Evolutionary conservation across 129 eudicot genomes (phyloP).

Genomic region (Erigeron canadensis): DNA sequence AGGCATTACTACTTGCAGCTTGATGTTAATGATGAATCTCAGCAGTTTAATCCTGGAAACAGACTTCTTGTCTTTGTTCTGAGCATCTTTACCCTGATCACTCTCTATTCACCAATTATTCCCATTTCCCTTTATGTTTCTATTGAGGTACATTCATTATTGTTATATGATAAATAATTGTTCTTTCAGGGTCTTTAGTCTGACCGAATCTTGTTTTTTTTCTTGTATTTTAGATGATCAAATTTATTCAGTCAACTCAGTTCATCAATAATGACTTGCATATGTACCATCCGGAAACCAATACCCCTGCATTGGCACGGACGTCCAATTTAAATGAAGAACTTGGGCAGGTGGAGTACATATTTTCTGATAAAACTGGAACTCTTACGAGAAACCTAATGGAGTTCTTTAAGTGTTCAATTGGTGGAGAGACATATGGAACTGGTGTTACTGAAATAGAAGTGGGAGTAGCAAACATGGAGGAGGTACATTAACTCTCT

Average conservation of each 20-base stretch:
- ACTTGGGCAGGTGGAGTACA: slow-evolving; percentile 97
- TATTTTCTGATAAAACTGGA: slow-evolving; percentile 97
- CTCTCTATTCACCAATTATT: slow-evolving; percentile 93
- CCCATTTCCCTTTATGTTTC: slow-evolving; percentile 98
- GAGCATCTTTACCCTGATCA: slow-evolving; percentile 87
- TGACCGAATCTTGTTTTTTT: not conserved
- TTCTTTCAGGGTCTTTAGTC: not conserved
- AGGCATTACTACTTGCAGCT: slow-evolving; percentile 70
- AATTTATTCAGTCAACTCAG: slow-evolving; percentile 85
- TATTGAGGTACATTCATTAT: slow-evolving; percentile 62
- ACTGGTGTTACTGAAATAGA: slow-evolving; percentile 92
- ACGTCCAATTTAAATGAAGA: slow-evolving; percentile 98
- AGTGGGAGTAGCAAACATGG: slow-evolving; percentile 64
- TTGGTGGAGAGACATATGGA: slow-evolving; percentile 95
- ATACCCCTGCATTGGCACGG: slow-evolving; percentile 92
- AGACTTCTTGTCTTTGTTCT: slow-evolving; percentile 72
- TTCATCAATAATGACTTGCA: slow-evolving; percentile 85
- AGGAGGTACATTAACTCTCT: slow-evolving; percentile 43
- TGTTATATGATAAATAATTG: not conserved
- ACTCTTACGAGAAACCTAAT: slow-evolving; percentile 87
- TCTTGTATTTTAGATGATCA: slow-evolving; percentile 67
- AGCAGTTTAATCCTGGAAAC: slow-evolving; percentile 75
- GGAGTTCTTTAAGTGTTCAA: slow-evolving; percentile 97
- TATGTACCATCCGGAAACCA: slow-evolving; percentile 88
- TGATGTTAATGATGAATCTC: slow-evolving; percentile 35